Conservation (phyloP, 805 yeast genomes). For the Cyberlindnera maritima region DNA sequence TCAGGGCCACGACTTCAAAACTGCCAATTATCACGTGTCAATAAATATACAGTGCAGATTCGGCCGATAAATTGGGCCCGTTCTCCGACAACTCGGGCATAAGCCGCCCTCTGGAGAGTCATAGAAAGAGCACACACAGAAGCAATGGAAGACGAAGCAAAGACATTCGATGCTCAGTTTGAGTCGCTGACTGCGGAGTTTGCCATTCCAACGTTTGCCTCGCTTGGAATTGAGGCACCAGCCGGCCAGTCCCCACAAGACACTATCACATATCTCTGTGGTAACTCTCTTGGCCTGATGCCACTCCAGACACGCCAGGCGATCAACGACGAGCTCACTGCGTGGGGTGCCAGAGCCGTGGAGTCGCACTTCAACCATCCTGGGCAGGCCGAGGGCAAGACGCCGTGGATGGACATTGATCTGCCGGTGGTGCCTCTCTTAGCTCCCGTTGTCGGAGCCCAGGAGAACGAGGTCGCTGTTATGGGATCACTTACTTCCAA, state of each 20-base stretch:
- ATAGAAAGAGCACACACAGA: background rate
- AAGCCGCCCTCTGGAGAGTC: too few species aligned
- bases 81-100: too few species aligned
- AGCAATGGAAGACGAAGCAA: slow-evolving; percentile 5
- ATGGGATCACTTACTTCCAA: slow-evolving; percentile 87
- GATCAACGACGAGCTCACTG: slow-evolving; percentile 64
- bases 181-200: slow-evolving; percentile 46
- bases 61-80: too few species aligned
- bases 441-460: slow-evolving; percentile 76
- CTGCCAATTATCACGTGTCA: too few species aligned
- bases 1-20: too few species aligned
- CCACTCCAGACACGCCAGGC: slow-evolving; percentile 61
- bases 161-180: slow-evolving; percentile 16
- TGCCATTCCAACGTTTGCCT: slow-evolving; percentile 61
- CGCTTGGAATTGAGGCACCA: slow-evolving; percentile 43
- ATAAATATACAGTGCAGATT: too few species aligned
- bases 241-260: slow-evolving; percentile 6
- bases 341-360: slow-evolving; percentile 82
- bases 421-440: slow-evolving; percentile 67
- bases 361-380: slow-evolving; percentile 81
- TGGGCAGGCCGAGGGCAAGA: slow-evolving; percentile 39
- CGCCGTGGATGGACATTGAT: slow-evolving; percentile 84
- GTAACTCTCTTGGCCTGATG: slow-evolving; percentile 92
- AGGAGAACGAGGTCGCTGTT: slow-evolving; percentile 72
- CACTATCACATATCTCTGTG: slow-evolving; percentile 67